Evolutionary conservation across 1,139 yeast species (phyloP).

Genomic region (Torulaspora pretoriensis): DNA sequence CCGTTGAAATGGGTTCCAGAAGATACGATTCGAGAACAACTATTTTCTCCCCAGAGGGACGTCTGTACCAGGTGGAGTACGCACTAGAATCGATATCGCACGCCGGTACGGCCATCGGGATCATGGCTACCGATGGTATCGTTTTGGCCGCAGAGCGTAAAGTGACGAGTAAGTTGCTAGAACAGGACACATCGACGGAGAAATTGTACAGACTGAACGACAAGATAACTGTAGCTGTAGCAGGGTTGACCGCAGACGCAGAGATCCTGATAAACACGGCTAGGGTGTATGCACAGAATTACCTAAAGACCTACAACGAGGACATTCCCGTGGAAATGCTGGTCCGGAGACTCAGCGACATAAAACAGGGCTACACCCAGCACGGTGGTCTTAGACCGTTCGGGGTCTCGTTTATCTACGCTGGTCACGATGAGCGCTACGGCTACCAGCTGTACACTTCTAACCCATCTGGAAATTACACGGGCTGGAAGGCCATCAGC

Average conservation of each 20-base stretch:
- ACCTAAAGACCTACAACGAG: slow-evolving; percentile 80
- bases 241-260: slow-evolving; percentile 98
- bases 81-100: slow-evolving; percentile 97
- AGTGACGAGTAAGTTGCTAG: slow-evolving; percentile 84
- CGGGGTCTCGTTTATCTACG: slow-evolving; percentile 94
- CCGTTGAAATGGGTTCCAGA: slow-evolving; percentile 54
- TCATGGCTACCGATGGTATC: slow-evolving; percentile 86
- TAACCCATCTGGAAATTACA: slow-evolving; percentile 95
- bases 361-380: slow-evolving; percentile 97
- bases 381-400: slow-evolving; percentile 98
- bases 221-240: slow-evolving; percentile 89
- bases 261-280: slow-evolving; percentile 85
- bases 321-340: slow-evolving; percentile 88
- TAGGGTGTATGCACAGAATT: slow-evolving; percentile 78
- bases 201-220: slow-evolving; percentile 82
- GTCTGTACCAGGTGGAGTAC: slow-evolving; percentile 94
- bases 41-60: slow-evolving; percentile 97
- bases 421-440: slow-evolving; percentile 88
- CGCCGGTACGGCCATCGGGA: slow-evolving; percentile 97
- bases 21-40: slow-evolving; percentile 97
- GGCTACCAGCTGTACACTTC: slow-evolving; percentile 92
- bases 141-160: slow-evolving; percentile 96
- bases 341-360: slow-evolving; percentile 84
- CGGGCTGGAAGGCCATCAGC: slow-evolving; percentile 98
- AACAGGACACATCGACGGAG: slow-evolving; percentile 91